Conservation (phyloP, 2,329 filamentous ascomycete species). For the Claviceps sorghi region DNA sequence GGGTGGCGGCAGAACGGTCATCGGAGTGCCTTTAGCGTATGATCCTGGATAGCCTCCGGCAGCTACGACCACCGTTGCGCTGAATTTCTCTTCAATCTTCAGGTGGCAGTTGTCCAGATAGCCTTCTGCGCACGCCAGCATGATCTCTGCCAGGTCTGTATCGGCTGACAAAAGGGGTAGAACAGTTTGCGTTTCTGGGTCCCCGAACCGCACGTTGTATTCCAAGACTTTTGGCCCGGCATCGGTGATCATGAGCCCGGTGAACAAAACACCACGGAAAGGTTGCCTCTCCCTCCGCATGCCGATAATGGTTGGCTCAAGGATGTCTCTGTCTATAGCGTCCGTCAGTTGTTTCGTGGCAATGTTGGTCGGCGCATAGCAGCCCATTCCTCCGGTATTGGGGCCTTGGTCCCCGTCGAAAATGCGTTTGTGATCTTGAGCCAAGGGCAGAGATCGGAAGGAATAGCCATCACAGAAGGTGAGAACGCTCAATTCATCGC, state of each 20-base stretch:
- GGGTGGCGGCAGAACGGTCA: conserved; percentile 31
- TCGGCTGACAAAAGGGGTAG: conserved; percentile 62
- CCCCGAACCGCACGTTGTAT: conserved; percentile 87
- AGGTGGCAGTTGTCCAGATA: conserved; percentile 57
- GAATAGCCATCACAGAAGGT: conserved; percentile 83
- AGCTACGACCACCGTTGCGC: conserved; percentile 86
- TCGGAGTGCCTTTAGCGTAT: conserved; percentile 65
- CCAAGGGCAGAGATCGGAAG: conserved; percentile 70
- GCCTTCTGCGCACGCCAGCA: conserved; percentile 69
- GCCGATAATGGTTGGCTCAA: conserved; percentile 80
- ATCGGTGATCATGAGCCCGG: conserved; percentile 84
- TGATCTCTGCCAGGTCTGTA: conserved; percentile 74
- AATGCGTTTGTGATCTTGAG: conserved; percentile 93
- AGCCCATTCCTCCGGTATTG: conserved; percentile 96
- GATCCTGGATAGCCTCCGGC: conserved; percentile 79
- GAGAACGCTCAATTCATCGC: conserved; percentile 83
- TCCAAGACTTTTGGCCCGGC: conserved; percentile 70
- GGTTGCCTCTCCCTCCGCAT: conserved; percentile 69
- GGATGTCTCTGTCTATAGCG: conserved; percentile 62
- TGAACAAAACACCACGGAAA: conserved; percentile 66
- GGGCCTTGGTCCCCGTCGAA: conserved; percentile 80
- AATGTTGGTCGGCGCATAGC: conserved; percentile 81
- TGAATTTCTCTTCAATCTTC: conserved; percentile 54
- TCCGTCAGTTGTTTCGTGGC: conserved; percentile 62
- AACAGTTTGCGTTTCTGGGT: conserved; percentile 81